phyloP scores from a whole-genome alignment of 2,329 filamentous ascomycete genomes.

The Aspergillus calidoustus region DNA sequence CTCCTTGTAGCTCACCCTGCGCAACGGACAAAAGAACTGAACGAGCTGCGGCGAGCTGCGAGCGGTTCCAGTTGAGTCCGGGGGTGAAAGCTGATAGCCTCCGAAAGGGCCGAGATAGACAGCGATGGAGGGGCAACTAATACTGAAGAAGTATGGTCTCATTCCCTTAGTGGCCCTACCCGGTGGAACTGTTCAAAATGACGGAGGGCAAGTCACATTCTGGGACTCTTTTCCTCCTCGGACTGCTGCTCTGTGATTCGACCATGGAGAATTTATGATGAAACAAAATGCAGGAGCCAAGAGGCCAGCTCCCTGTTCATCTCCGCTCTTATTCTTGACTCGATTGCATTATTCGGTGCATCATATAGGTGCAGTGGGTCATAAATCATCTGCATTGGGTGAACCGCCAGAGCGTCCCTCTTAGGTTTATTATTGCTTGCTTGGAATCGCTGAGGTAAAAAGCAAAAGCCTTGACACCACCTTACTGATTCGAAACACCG shows the following conservation, averaged over 20 bases:
- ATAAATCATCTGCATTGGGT: constrained; percentile 9
- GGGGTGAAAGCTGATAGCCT: constrained; percentile 12
- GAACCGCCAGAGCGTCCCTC: constrained; percentile 13
- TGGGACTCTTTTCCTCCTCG: constrained; percentile 10
- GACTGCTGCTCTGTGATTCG: constrained; percentile 3
- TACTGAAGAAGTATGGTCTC: constrained; percentile 5
- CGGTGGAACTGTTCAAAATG: constrained; percentile 20
- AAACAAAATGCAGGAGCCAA: constrained; percentile 11
- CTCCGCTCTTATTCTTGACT: constrained; percentile 10
- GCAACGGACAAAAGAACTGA: not conserved
- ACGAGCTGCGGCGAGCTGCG: constrained; percentile 1
- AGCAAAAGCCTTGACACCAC: not conserved
- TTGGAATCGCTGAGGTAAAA: not conserved
- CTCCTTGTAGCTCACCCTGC: not conserved
- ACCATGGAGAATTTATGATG: constrained; percentile 7
- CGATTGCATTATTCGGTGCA: constrained; percentile 8
- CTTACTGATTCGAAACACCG: not conserved
- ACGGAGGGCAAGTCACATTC: constrained; percentile 7
- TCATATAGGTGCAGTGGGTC: constrained; percentile 5
- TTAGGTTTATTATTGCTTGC: constrained; percentile 2
- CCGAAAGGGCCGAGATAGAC: constrained; percentile 13
- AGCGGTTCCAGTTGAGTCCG: constrained; percentile 3
- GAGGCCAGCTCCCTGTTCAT: constrained; percentile 13
- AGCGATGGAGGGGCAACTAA: constrained; percentile 11
- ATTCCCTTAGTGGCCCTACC: constrained; percentile 27